Evolutionary conservation across 805 yeast genomes (phyloP), one percentile per base, ranked within the genome.

Genomic region (Cyberlindnera bimundalis): DNA sequence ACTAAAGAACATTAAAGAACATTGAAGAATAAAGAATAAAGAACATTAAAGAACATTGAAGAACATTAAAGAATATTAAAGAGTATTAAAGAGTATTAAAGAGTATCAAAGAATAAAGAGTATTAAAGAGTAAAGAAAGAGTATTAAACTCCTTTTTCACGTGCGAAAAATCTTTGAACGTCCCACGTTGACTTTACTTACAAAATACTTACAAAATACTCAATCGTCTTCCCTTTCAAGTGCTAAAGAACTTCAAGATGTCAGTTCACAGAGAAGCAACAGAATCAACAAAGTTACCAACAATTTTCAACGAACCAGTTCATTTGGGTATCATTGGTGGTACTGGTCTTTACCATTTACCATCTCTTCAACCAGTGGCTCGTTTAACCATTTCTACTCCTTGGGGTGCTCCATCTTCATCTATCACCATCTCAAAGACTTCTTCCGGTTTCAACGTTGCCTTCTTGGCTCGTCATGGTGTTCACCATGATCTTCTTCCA

Each of bases 381-480:
- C 71, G 82, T 52, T 66, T 93, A 30, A 78, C 87, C 13, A 66
- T 89, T 43, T 75, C 84, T 15, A 93, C 99, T 4, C 99, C 99
- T 17, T 93, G 98, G 98, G 99, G 99, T 10, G 76, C 74, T 51
- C 96, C 99, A 17, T 89, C 97, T 5, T 83, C 95, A 12, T 90
- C 96, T 29, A 85, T 93, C 59, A 90, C 96, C 35, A 80, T 93
- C 46, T 83, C 95, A n/a, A 79, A 74, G 50, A 86, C 96, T 30
- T 65, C 67, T 3, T 53, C 67, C 26, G 96, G 95, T 2, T 80
- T 87, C 61, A 86, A 89, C 34, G 84, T 93, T 37, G 98, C 98
- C 2, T 93, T 93, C 58, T 71, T 93, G 51, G 93, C 97, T 13
- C 79, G 99, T 64, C 99, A 93, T 60, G 99, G 99, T 31, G 67